Percentiles rank a stretch among this genome's conserved stretches.
Conservation (phyloP, 192 early-diverging fungal species). For the Neocallimastix lanati region DNA sequence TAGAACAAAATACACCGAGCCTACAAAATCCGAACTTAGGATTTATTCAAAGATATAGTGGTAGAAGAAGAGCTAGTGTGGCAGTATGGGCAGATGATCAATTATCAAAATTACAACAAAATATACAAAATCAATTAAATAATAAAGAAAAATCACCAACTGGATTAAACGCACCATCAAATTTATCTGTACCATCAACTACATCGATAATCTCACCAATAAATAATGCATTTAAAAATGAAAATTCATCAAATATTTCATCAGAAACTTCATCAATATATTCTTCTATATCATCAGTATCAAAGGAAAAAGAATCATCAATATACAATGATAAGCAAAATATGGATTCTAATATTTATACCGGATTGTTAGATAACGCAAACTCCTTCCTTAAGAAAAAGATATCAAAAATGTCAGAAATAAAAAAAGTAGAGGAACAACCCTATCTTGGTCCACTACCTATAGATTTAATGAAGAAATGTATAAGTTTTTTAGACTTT, state of each 20-base stretch:
- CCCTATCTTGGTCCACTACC: neutral
- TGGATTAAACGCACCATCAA: neutral
- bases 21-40: neutral
- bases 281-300: neutral
- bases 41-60: neutral
- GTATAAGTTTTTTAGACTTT: neutral
- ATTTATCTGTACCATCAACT: conserved; percentile 8
- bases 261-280: no score
- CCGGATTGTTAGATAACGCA: no score
- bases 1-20: neutral
- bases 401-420: neutral
- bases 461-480: neutral
- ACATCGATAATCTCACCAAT: conserved; percentile 1
- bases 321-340: no score
- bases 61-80: conserved; percentile 39
- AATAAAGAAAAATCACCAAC: neutral
- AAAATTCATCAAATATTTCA: neutral
- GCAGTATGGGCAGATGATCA: conserved; percentile 63
- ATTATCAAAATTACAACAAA: conserved; percentile 43
- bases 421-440: neutral
- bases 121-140: conserved; percentile 5
- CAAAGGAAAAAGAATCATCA: no score
- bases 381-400: no score
- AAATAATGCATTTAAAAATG: neutral
- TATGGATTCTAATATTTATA: no score